These are phyloP conservation scores for Fraxinus dipetala DNA, from an alignment of 305 asterid genomes.

Conservation along the genomic window DNA sequence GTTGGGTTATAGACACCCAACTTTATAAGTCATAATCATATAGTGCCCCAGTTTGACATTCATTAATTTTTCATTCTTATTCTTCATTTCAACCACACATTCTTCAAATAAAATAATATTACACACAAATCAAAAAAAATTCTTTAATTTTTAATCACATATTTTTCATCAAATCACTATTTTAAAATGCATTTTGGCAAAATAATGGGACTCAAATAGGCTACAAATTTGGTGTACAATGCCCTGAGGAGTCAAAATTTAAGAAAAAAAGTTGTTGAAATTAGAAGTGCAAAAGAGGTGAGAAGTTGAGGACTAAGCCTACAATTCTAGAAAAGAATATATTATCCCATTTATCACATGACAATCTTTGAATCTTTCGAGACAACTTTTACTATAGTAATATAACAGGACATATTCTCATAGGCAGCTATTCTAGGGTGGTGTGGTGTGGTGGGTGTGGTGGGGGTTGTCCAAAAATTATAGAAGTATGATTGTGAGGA, in stretches of 20 bases:
- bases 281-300: not conserved
- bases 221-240: no score
- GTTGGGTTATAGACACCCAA: no score
- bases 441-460: not conserved
- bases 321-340: not conserved
- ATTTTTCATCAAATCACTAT: no score
- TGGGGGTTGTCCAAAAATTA: not conserved
- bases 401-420: not conserved
- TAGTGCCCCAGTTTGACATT: no score
- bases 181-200: no score
- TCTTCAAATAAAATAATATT: no score
- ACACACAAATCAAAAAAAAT: no score
- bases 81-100: no score
- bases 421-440: not conserved
- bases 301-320: not conserved
- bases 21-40: no score
- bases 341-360: not conserved
- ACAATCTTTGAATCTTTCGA: not conserved
- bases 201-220: no score
- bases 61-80: no score
- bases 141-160: no score
- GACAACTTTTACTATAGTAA: not conserved
- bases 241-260: not conserved
- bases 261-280: not conserved
- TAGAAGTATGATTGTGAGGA: not conserved